phyloP scores from a whole-genome alignment of 192 early-diverging fungal genomes.

The Coemansia erecta region DNA sequence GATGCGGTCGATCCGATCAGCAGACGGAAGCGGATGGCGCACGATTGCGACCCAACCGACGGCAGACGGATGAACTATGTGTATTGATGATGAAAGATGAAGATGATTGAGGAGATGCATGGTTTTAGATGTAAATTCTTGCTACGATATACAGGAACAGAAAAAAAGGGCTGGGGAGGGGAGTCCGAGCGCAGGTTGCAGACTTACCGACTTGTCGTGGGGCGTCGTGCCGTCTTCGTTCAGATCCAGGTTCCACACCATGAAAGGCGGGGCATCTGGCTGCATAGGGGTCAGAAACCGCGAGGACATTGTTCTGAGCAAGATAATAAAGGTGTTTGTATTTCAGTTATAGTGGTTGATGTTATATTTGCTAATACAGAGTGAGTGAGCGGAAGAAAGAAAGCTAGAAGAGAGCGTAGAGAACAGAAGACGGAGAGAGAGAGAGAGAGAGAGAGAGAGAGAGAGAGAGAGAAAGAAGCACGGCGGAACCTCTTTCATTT shows the following conservation, averaged over 20 bases:
- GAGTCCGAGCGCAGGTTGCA: neutral
- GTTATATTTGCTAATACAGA: too few species aligned
- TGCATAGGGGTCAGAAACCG: slow-evolving; percentile 41
- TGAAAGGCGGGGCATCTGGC: slow-evolving; percentile 44
- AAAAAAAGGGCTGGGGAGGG: neutral
- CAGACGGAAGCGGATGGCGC: slow-evolving; percentile 76
- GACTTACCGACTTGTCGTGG: slow-evolving; percentile 39
- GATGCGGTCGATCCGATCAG: slow-evolving; percentile 76
- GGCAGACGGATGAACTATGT: slow-evolving; percentile 52
- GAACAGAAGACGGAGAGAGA: slow-evolving; percentile 5
- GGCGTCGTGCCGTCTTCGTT: slow-evolving; percentile 52
- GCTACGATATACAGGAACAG: neutral
- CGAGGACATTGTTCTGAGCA: slow-evolving; percentile 10
- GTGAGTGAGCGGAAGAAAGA: neutral
- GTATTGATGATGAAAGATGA: neutral
- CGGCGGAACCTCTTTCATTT: neutral
- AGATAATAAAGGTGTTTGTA: neutral
- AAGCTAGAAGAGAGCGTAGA: slow-evolving; percentile 1
- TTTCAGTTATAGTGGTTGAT: too few species aligned
- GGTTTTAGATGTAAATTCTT: neutral
- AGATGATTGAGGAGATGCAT: neutral
- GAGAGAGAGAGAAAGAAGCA: neutral
- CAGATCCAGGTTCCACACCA: slow-evolving; percentile 53
- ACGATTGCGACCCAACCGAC: slow-evolving; percentile 49
- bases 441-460: slow-evolving; percentile 4